These are phyloP conservation scores for Russula virescens DNA, from an alignment of 768 basidiomycete genomes.

Conservation along the genomic window DNA sequence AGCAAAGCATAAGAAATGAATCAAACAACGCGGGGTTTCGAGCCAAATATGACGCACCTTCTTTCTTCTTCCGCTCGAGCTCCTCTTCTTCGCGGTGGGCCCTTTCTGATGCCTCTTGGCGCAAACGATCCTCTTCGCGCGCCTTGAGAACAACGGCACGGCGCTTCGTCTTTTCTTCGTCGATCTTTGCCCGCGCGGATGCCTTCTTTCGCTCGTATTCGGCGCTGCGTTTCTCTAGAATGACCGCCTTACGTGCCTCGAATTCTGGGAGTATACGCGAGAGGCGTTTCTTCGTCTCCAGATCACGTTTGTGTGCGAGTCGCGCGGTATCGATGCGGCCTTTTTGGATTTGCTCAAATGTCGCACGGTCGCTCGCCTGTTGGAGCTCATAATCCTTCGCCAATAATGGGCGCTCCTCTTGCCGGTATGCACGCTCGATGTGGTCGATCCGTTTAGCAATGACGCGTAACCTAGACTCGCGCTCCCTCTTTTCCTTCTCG, in stretches of 20 bases:
- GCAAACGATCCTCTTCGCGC: conserved; percentile 50
- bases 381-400: conserved; percentile 82
- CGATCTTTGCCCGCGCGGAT: conserved; percentile 61
- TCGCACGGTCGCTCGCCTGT: conserved; percentile 67
- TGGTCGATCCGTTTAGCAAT: conserved; percentile 90
- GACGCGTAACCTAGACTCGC: conserved; percentile 75
- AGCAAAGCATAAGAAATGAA: not conserved
- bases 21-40: not conserved
- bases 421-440: conserved; percentile 88
- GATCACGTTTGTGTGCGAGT: conserved; percentile 54
- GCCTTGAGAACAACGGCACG: conserved; percentile 49
- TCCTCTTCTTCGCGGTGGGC: conserved; percentile 33
- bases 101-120: conserved; percentile 38
- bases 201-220: conserved; percentile 60
- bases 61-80: conserved; percentile 43
- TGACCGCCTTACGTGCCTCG: conserved; percentile 41
- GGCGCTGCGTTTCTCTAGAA: conserved; percentile 53
- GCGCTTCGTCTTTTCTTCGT: conserved; percentile 78
- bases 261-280: conserved; percentile 71
- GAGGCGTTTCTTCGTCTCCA: conserved; percentile 73
- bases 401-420: conserved; percentile 85
- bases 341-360: conserved; percentile 57
- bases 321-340: conserved; percentile 51
- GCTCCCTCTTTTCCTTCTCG: conserved; percentile 93
- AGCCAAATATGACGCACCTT: conserved; percentile 39